Evolutionary conservation across 208 protist species (phyloP), one percentile per base, ranked within the genome.

Genomic region (Crithidia bombi): DNA sequence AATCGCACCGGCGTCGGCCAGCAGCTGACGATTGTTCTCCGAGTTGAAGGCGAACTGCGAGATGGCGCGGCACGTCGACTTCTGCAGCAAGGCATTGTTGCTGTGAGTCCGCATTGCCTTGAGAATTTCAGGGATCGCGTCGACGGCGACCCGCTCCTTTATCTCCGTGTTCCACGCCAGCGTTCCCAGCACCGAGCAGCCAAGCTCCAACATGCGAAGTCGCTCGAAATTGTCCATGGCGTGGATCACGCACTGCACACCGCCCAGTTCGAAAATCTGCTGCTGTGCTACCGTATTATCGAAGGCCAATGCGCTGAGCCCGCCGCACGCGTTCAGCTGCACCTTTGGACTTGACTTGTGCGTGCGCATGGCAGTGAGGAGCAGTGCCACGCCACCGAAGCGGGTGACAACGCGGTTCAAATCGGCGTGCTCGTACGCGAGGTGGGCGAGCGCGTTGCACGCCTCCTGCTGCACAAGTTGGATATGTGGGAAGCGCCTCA

Each of bases 31-130:
- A 62, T 97, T 97, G 59, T 74, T 92, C 63, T 97, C 88, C 5
- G 89, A 95, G 78, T 97, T 96, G 75, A 96, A 97, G 39, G 93
- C 91, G 64, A 97, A 96, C 77, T 97, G 93, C 41, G 91, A 94
- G 54, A 96, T 92, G 61, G 93, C 93, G 51, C 93, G 80, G 70
- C 91, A 96, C 11, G 89, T 95, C 39, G 91, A 96, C 79, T 97
- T 97, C 71, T 97, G 93, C 38, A 97, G 78, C 43, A 95, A 71
- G 21, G 91, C 81, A 63, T 86, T 94, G 64, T 79, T 67, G 64
- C 86, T 78, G 65, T 96, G 88, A 41, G 74, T 74, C 25, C 85
- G 80, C 93, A 97, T 96, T 35, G 86, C 85, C 49, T 90, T 86
- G 26, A 97, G 66, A 30, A 97, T 96, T 64, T 91, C 82, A 7